These are phyloP conservation scores for Naegleria lovaniensis DNA, from an alignment of 208 protist species.

Conservation along the genomic window DNA sequence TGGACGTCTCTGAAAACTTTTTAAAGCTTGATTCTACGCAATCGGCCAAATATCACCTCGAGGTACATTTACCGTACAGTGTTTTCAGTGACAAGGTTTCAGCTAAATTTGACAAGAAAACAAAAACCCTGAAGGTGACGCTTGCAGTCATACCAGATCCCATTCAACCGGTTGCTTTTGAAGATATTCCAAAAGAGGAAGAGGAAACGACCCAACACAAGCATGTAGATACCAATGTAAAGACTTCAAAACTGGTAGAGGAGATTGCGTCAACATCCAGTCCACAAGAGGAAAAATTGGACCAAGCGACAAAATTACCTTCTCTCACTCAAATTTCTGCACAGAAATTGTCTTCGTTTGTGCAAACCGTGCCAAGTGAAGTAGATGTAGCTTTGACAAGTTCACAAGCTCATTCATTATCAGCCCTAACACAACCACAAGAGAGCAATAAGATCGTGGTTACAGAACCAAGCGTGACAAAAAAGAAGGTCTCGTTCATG, in stretches of 20 bases:
- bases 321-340: not conserved
- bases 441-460: not conserved
- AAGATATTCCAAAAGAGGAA: not conserved
- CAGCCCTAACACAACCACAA: not conserved
- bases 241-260: not conserved
- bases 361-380: not conserved
- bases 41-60: not conserved
- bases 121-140: not conserved
- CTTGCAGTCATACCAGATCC: not conserved
- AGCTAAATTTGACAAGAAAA: not conserved
- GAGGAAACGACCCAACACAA: not conserved
- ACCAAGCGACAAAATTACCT: not conserved
- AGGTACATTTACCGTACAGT: not conserved
- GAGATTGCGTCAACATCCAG: not conserved
- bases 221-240: not conserved
- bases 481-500: not conserved
- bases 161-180: not conserved
- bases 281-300: not conserved
- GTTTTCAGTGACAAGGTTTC: not conserved
- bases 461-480: not conserved
- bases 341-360: not conserved
- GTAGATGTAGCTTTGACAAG: not conserved
- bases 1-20: conserved; percentile 7
- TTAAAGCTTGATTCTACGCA: not conserved
- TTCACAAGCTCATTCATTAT: too few species aligned